These are phyloP conservation scores for Aciculosporium take DNA, from an alignment of 2,329 filamentous ascomycete species.

Conservation along the genomic window DNA sequence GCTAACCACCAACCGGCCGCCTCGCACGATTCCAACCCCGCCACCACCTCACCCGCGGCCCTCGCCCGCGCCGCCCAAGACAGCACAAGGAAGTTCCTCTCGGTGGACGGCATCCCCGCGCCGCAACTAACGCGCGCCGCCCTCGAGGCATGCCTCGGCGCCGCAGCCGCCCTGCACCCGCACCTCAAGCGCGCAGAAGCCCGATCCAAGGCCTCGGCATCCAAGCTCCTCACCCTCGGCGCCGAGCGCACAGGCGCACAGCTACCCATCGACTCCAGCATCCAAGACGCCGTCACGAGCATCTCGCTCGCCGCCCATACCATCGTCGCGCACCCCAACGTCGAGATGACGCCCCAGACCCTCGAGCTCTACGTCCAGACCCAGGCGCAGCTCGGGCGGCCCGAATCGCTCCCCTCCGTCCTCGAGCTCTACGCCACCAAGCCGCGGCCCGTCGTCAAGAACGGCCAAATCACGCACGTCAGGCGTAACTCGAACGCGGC, in stretches of 20 bases:
- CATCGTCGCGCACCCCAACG: slow-evolving; percentile 57
- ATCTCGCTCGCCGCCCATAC: slow-evolving; percentile 50
- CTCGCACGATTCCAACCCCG: slow-evolving; percentile 3
- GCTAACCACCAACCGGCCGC: no score
- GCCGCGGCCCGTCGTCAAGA: slow-evolving; percentile 49
- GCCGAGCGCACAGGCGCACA: slow-evolving; percentile 19
- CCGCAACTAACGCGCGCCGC: slow-evolving; percentile 28
- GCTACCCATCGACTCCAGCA: slow-evolving; percentile 18
- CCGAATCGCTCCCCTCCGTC: slow-evolving; percentile 64
- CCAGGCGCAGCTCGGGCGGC: slow-evolving; percentile 57
- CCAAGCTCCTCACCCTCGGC: slow-evolving; percentile 36
- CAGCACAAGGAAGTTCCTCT: slow-evolving; percentile 28
- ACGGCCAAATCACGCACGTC: slow-evolving; percentile 44
- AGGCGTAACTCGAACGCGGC: slow-evolving; percentile 53
- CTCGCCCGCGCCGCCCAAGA: slow-evolving; percentile 28
- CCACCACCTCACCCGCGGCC: slow-evolving; percentile 24
- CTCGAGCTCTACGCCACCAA: slow-evolving; percentile 78
- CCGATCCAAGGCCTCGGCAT: slow-evolving; percentile 32
- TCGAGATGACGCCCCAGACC: slow-evolving; percentile 64
- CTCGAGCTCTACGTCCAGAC: slow-evolving; percentile 63
- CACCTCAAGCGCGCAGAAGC: slow-evolving; percentile 25
- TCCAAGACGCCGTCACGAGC: slow-evolving; percentile 32
- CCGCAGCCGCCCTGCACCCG: slow-evolving; percentile 29
- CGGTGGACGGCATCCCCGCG: slow-evolving; percentile 29
- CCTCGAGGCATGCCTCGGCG: slow-evolving; percentile 30